Base-by-base conservation (phyloP, 1,139 yeast genomes). In the Candida dubliniensis region DNA sequence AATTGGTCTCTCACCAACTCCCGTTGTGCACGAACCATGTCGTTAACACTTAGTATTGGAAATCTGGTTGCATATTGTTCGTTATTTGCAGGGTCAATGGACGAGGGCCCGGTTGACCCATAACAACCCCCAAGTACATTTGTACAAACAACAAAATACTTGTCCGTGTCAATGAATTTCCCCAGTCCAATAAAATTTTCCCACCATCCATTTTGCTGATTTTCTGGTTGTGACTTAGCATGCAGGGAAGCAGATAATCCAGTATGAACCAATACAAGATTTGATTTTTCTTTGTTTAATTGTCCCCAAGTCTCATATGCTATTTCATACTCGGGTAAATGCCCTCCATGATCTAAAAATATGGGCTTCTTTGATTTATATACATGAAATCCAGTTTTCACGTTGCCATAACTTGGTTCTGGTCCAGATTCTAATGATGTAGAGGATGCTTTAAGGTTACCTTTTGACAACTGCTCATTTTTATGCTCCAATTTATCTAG, bases 181-280 rank as follows among this genome's bases (percentile, higher is more conserved):
- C 84, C 93, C 0, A 96, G 86, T 0, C 98, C 98, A 47, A 90
- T 89, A 61, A 90, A 90, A 44, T 82, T 76, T 58, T 90, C 97
- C 98, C 98, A 90, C 98, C 98, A 90, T 9, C 98, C 98, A 5
- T 82, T 81, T 51, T 79, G 79, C 2, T 79, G 61, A 60, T 90
- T 90, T 31, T 77, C 71, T 0, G 76, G 70, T 50, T 88, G 95
- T 3, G 96, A 87, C 56, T 81, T 87, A n/a, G 96, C 98, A 64
- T 90, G 98, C 1, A 96, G 87, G 0, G 96, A 87, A 0, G 97
- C 96, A 0, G 96, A 87, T 30, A 90, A 74, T 0, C 98, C 98
- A 0, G 98, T 91, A 58, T 90, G 97, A 8, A 90, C 67, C 32
- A 91, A 70, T 25, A 90, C 77, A 12, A 90, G 87, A 59, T 90